Conservation (phyloP, 306 rosid genomes). For the Castanea crenata region DNA sequence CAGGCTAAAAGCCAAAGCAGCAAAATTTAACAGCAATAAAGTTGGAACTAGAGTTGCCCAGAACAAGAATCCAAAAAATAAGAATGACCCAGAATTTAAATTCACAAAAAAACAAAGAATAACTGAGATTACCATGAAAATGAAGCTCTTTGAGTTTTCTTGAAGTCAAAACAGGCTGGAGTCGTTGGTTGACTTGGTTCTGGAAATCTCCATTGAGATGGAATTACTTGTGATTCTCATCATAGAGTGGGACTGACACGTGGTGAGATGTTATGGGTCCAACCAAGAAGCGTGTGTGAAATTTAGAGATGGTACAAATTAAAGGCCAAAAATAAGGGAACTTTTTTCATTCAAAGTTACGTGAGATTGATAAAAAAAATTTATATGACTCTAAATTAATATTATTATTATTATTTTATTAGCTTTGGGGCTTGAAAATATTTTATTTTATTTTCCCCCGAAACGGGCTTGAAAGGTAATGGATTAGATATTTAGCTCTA, state of each 20-base stretch:
- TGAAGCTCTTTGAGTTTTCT: not conserved
- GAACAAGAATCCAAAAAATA: conserved; percentile 1
- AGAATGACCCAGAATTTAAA: not conserved
- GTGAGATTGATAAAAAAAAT: too few relatives aligned
- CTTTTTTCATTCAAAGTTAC: too few relatives aligned
- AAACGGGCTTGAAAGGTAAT: too few relatives aligned
- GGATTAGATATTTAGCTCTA: too few relatives aligned
- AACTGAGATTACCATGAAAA: not conserved
- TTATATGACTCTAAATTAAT: too few relatives aligned
- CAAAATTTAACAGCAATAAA: not conserved
- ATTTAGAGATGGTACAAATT: not conserved
- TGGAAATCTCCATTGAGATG: not conserved
- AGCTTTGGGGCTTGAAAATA: too few relatives aligned
- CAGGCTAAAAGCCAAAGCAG: not conserved
- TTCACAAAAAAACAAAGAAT: not conserved
- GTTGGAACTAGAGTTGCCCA: not conserved
- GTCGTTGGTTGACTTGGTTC: not conserved
- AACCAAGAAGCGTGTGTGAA: not conserved
- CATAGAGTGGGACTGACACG: conserved; percentile 1
- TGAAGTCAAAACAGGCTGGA: not conserved
- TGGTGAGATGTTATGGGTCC: not conserved
- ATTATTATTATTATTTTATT: too few relatives aligned
- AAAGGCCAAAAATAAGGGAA: too few relatives aligned
- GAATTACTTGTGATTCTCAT: not conserved
- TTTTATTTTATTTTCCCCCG: too few relatives aligned